A percentile compares a stretch with the other conserved stretches of the same genome.
phyloP scores from a whole-genome alignment of 257 asterid species.

The Misopates orontium region DNA sequence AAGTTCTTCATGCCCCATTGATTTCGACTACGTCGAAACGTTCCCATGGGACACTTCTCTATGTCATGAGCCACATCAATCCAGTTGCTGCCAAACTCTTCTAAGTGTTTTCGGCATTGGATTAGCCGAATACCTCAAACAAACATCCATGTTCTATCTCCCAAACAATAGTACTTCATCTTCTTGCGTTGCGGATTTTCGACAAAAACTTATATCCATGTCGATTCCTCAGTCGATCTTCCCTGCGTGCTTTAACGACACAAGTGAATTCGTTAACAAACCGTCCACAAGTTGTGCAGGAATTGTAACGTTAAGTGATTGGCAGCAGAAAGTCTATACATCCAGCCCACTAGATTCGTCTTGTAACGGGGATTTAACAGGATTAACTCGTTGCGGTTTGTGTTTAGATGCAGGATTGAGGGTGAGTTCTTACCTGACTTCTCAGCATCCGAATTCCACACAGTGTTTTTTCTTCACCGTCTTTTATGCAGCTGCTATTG shows the following conservation, averaged over 20 bases:
- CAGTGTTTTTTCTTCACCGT: slow-evolving; percentile 52
- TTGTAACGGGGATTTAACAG: slow-evolving; percentile 51
- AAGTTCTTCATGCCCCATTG: slow-evolving; percentile 46
- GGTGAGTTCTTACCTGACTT: slow-evolving; percentile 44
- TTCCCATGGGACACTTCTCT: slow-evolving; percentile 59
- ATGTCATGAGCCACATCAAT: slow-evolving; percentile 39
- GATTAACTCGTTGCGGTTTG: slow-evolving; percentile 45
- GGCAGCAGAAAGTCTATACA: slow-evolving; percentile 33
- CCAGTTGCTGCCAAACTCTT: slow-evolving; percentile 57
- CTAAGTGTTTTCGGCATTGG: slow-evolving; percentile 58
- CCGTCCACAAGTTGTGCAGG: slow-evolving; percentile 55
- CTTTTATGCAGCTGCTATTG: slow-evolving; percentile 56
- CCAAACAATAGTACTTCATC: slow-evolving; percentile 39
- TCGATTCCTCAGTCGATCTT: slow-evolving; percentile 27
- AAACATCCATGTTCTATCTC: slow-evolving; percentile 55
- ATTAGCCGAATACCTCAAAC: too few relatives aligned
- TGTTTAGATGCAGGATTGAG: slow-evolving; percentile 58
- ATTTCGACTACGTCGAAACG: slow-evolving; percentile 49
- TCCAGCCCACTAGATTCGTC: slow-evolving; percentile 42
- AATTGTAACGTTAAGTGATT: slow-evolving; percentile 38
- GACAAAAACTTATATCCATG: slow-evolving; percentile 24
- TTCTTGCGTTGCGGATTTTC: slow-evolving; percentile 42
- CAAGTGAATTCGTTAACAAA: slow-evolving; percentile 34
- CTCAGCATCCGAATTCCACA: slow-evolving; percentile 45
- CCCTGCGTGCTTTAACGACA: slow-evolving; percentile 47